Evolutionary conservation across 2,329 filamentous ascomycete genomes (phyloP).

Genomic region (Aspergillus neotritici): DNA sequence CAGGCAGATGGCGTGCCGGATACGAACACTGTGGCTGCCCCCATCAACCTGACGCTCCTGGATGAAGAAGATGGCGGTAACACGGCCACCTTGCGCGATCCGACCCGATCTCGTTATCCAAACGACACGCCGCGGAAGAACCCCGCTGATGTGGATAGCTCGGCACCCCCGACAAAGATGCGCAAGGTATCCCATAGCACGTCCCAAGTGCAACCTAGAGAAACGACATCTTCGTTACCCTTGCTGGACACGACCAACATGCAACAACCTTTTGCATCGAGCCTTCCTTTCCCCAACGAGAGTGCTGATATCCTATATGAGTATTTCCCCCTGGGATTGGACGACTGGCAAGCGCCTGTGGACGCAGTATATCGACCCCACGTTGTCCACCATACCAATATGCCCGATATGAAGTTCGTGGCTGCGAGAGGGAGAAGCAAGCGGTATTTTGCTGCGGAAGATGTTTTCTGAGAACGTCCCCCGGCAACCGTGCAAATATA

Average conservation of each 20-base stretch:
- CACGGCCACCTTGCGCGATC: constrained; percentile 24
- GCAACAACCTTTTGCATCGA: constrained; percentile 53
- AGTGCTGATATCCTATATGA: constrained; percentile 83
- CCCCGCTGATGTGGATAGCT: constrained; percentile 20
- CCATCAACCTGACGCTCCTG: constrained; percentile 52
- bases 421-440: constrained; percentile 62
- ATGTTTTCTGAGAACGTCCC: constrained; percentile 28
- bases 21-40: constrained; percentile 35
- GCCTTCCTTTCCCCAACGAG: constrained; percentile 48
- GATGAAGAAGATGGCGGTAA: constrained; percentile 53
- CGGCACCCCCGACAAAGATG: constrained; percentile 35
- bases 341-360: constrained; percentile 87
- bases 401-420: constrained; percentile 66
- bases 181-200: constrained; percentile 32
- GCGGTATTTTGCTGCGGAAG: constrained; percentile 65
- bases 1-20: constrained; percentile 34
- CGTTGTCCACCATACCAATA: constrained; percentile 79
- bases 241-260: constrained; percentile 28
- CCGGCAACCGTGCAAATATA: no score
- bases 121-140: constrained; percentile 25
- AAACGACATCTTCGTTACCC: constrained; percentile 29
- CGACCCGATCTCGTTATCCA: constrained; percentile 17
- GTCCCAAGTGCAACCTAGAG: constrained; percentile 25
- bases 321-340: constrained; percentile 85
- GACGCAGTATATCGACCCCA: constrained; percentile 88